Percentiles rank a stretch among this genome's conserved stretches.
Conservation (phyloP, 1,284 basidiomycete species). For the Ceratobasidium sp. region DNA sequence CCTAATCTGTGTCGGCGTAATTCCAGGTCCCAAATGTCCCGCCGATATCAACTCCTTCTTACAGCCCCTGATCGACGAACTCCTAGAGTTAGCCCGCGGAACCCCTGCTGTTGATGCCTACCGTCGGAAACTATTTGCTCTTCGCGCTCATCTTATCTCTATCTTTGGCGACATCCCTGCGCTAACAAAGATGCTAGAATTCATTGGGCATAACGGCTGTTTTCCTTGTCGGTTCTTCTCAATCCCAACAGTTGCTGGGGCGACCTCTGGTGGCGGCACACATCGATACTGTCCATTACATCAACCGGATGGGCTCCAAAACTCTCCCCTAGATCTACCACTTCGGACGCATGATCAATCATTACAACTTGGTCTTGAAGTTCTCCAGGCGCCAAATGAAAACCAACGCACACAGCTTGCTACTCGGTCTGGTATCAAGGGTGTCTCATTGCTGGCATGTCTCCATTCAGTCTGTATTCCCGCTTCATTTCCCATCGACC, state of each 20-base stretch:
- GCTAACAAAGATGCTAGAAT: conserved; percentile 36
- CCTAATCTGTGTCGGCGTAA: conserved; percentile 45
- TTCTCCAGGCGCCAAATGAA: conserved; percentile 14
- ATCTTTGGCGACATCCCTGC: conserved; percentile 46
- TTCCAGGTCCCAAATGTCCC: conserved; percentile 44
- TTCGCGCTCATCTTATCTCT: conserved; percentile 39
- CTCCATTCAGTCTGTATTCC: background rate
- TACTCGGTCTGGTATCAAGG: background rate
- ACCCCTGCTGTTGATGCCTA: conserved; percentile 15
- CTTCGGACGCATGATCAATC: background rate
- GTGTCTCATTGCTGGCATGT: background rate
- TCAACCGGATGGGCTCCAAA: background rate
- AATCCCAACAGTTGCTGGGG: conserved; percentile 16
- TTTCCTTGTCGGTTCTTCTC: conserved; percentile 43
- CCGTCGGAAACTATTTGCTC: background rate
- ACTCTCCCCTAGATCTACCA: background rate
- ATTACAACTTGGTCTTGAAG: background rate
- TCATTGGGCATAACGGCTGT: conserved; percentile 44
- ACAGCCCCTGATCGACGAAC: conserved; percentile 43
- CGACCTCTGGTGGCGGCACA: background rate
- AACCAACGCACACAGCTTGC: background rate
- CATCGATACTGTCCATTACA: conserved; percentile 35
- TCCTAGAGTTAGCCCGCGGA: conserved; percentile 31
- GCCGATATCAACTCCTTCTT: conserved; percentile 46
- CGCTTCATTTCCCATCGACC: background rate